Evolutionary conservation across 179 eudicot species (phyloP), one percentile per base, ranked within the genome.

Genomic region (Dionaea muscipula): DNA sequence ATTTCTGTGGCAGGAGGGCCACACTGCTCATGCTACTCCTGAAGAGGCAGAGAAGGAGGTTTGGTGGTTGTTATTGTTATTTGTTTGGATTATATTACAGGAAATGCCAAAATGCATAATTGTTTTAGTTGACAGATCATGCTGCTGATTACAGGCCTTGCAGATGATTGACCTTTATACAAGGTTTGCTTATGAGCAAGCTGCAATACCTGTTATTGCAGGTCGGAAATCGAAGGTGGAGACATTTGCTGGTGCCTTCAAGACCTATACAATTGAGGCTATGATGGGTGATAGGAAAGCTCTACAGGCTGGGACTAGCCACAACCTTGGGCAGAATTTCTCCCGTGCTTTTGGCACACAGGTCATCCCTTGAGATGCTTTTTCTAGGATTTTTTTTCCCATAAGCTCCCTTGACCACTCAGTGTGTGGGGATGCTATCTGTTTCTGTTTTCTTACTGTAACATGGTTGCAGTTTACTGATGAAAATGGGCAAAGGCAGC

Each of bases 251-350:
- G 98, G 98, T 66, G 98, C 98, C 62, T 68, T 70, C 22, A 82
- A 55, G 74, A 91, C 98, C 23, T 91, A 87, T 68, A 91, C 98
- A 19, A 91, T 91, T 46, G 98, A 91, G 81, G 98, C 94, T 69
- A 91, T 91, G 98, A 91, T 91, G 98, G 98, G 98, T 64, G 98
- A 91, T 66, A 75, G 76, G 61, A 91, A 87, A 71, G 96, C 98
- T 76, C 69, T 91, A 64, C 98, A 91, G 68, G 98, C 98, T 45
- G 98, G 96, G 56, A 91, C 98, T 24, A 91, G 98, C 83, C 98
- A 91, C 75, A 87, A 87, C 75, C 94, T 91, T 63, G 98, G 96
- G 37, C 98, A 87, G 65, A 91, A 91, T 51, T 91, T 91, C 64
- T 91, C 98, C 26, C 86, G 86, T 61, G 98, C 96, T 63, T 91